Conservation (phyloP, 495 filamentous ascomycete genomes). For the Eremomyces bilateralis region DNA sequence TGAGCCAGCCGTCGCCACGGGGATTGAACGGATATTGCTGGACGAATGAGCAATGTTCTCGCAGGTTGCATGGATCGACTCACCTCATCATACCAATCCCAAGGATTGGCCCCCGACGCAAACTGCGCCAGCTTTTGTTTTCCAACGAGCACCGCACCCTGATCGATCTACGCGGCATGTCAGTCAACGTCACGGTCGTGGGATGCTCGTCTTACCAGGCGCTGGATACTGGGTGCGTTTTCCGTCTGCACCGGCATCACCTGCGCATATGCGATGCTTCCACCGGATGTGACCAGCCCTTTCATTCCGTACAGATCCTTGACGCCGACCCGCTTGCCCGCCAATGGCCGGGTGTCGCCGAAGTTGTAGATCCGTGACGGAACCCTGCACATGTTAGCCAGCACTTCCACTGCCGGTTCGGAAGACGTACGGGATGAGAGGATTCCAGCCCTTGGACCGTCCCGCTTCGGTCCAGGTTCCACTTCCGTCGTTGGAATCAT, state of each 20-base stretch:
- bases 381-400: slow-evolving; percentile 2
- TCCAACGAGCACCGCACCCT: slow-evolving; percentile 12
- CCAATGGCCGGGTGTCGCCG: slow-evolving; percentile 10
- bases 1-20: slow-evolving; percentile 10
- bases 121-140: slow-evolving; percentile 15
- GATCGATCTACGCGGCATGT: slow-evolving; percentile 4
- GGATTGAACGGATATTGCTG: slow-evolving; percentile 12
- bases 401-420: neutral
- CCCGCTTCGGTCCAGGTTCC: slow-evolving; percentile 7
- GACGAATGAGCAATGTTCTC: neutral
- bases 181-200: neutral
- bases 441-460: slow-evolving; percentile 9
- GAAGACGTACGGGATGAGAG: slow-evolving; percentile 8
- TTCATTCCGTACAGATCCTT: slow-evolving; percentile 14
- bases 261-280: slow-evolving; percentile 10
- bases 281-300: slow-evolving; percentile 11
- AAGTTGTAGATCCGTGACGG: slow-evolving; percentile 12
- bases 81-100: slow-evolving; percentile 10
- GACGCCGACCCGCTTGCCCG: slow-evolving; percentile 12
- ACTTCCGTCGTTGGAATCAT: slow-evolving; percentile 9
- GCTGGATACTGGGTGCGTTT: slow-evolving; percentile 10
- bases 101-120: slow-evolving; percentile 12
- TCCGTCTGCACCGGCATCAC: slow-evolving; percentile 6
- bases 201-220: slow-evolving; percentile 3
- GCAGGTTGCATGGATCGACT: neutral